Evolutionary conservation across 805 yeast genomes (phyloP).

Genomic region (Starmerella sirachaensis): DNA sequence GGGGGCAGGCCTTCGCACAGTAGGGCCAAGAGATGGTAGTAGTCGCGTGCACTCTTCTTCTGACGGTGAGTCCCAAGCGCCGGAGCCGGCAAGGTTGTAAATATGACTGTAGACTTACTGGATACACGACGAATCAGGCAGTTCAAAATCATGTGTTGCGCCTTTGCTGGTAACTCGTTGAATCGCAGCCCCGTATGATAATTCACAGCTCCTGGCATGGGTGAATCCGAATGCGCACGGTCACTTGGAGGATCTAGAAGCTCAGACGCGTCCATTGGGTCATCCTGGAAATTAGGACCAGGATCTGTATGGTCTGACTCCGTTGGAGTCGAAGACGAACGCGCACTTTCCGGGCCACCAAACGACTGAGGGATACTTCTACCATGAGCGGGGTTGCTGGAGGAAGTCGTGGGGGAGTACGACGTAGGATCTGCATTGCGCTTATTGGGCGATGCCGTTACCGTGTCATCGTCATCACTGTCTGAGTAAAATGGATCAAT

Average conservation of each 20-base stretch:
- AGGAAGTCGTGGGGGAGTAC: neutral
- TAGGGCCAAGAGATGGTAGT: conserved; percentile 59
- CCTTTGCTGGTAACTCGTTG: conserved; percentile 80
- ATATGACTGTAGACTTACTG: conserved; percentile 54
- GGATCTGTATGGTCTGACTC: too few relatives aligned
- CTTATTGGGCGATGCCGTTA: neutral
- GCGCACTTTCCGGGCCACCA: too few relatives aligned
- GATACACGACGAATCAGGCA: conserved; percentile 68
- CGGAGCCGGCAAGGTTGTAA: conserved; percentile 87
- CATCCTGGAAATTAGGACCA: too few relatives aligned
- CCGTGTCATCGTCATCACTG: conserved; percentile 17
- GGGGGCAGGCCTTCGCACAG: conserved; percentile 85
- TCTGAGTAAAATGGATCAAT: conserved; percentile 15
- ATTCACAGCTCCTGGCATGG: neutral
- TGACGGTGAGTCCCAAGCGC: conserved; percentile 65
- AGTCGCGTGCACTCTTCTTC: conserved; percentile 57
- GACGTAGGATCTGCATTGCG: neutral
- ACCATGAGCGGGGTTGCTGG: too few relatives aligned
- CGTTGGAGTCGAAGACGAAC: conserved; percentile 22
- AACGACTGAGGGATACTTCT: too few relatives aligned
- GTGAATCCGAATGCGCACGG: neutral
- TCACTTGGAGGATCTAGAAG: neutral
- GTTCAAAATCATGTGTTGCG: conserved; percentile 79
- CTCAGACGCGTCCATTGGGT: conserved; percentile 20
- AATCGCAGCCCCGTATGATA: conserved; percentile 35